Evolutionary conservation across 2,329 filamentous ascomycete species (phyloP).

Genomic region (Paracoccidioides lutzii): DNA sequence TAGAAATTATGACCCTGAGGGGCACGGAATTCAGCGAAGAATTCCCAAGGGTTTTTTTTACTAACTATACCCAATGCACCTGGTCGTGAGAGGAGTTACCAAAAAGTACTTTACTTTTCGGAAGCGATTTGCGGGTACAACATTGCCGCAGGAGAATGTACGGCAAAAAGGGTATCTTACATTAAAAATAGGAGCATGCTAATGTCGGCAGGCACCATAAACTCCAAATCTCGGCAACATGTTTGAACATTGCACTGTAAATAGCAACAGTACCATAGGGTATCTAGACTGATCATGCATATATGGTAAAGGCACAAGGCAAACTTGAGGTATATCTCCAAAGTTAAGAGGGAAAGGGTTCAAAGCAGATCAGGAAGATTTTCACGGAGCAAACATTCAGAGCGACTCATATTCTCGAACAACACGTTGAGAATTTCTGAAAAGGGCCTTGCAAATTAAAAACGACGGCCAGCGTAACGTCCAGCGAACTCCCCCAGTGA

Average conservation of each 20-base stretch:
- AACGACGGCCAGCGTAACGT: too few species aligned
- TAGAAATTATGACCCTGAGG: not conserved
- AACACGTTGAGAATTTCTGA: too few species aligned
- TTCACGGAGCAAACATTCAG: not conserved
- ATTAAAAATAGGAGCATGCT: not conserved
- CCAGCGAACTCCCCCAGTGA: not conserved
- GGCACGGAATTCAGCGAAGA: not conserved
- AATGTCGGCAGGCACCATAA: not conserved
- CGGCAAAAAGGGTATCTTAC: not conserved
- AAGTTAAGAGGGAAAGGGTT: not conserved
- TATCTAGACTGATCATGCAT: not conserved
- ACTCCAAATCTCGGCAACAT: too few species aligned
- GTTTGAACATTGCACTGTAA: not conserved
- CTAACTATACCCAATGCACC: not conserved
- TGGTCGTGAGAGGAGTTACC: not conserved
- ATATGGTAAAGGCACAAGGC: not conserved
- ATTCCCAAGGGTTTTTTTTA: not conserved
- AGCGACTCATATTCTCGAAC: not conserved
- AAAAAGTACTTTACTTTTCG: not conserved
- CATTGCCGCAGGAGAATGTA: not conserved
- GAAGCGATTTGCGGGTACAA: not conserved
- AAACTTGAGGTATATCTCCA: not conserved
- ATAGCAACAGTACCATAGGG: not conserved
- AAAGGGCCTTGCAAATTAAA: too few species aligned
- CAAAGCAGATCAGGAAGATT: not conserved